Base-by-base conservation (phyloP, 1,284 basidiomycete genomes). In the Heterobasidion occidentale region DNA sequence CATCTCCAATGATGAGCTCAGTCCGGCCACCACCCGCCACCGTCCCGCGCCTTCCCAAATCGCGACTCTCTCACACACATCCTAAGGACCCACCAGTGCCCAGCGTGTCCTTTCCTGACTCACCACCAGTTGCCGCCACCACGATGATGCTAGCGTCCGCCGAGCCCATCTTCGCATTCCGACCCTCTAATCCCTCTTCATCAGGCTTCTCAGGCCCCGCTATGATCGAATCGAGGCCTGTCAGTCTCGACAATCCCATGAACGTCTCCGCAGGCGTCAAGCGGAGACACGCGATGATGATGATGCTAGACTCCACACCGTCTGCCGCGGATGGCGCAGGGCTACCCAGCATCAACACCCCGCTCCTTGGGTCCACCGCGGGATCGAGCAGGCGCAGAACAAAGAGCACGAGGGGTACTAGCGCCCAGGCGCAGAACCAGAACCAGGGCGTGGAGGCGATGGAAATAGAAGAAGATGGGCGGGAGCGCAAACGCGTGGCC, bases 381-480 rank as follows among this genome's bases (percentile, higher is more conserved):
- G 61, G 59, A 33, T 53, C 59, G 9, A 57, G 59, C 27, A 51
- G 66, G 34, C 61, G 67, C 46, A 60, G 69, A 36, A 66, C 64
- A 45, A 64, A 65, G 53, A 63, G 66, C 58, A 55, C 61, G 58
- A 63, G 64, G 17, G 64, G 60, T 27, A 56, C 55, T 15, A 54
- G 54, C 44, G 35, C 55, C 14, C 53, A 52, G 38, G 54, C 53
- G 14, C 59, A 67, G 48, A 62, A 64, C 38, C 64, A 62, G 53
- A 36, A 46, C 15, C 53, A 49, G 36, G 52, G 36, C n/a, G 50
- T 54, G 17, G 70, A 71, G 9, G 67, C 64, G 56, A 74, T 73
- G 72, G 72, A 73, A 33, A 65, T 72, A 14, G 72, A 73, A 46
- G 71, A 74, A 56, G 71, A 72, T 15, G 70, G 70, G 15, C 66